These are phyloP conservation scores for Paraphoma chrysanthemicola DNA, from an alignment of 2,329 filamentous ascomycete genomes.

Conservation along the genomic window DNA sequence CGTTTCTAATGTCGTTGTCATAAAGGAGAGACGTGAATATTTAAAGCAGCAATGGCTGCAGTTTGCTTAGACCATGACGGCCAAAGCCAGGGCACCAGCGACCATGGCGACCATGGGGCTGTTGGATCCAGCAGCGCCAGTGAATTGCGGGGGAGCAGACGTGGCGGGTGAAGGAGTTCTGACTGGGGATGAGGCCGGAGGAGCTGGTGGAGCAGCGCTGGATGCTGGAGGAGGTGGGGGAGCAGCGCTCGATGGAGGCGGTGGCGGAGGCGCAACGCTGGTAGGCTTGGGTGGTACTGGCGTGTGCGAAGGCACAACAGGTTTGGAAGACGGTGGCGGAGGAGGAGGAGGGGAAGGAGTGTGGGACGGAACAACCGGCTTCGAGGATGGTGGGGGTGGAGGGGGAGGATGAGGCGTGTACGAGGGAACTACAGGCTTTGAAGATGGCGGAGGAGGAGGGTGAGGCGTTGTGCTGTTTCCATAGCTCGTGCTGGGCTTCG, in stretches of 20 bases:
- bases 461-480: slow-evolving; percentile 2
- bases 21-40: slow-evolving; percentile 4
- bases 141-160: slow-evolving; percentile 23
- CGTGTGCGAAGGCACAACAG: slow-evolving; percentile 4
- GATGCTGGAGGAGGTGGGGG: slow-evolving; percentile 5
- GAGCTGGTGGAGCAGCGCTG: slow-evolving; percentile 6
- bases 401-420: slow-evolving; percentile 19
- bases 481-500: slow-evolving; percentile 9
- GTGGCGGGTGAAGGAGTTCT: slow-evolving; percentile 14
- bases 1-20: neutral
- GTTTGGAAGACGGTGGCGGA: slow-evolving; percentile 6
- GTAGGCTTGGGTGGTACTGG: neutral
- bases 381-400: neutral
- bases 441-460: neutral
- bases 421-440: slow-evolving; percentile 2
- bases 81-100: slow-evolving; percentile 30
- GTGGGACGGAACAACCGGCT: slow-evolving; percentile 5
- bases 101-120: slow-evolving; percentile 32
- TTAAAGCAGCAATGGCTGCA: neutral
- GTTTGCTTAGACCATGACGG: slow-evolving; percentile 23
- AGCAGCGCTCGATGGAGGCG: slow-evolving; percentile 9
- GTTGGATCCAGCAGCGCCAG: slow-evolving; percentile 31
- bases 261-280: slow-evolving; percentile 2
- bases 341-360: slow-evolving; percentile 19
- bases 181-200: slow-evolving; percentile 7